These are phyloP conservation scores for Chernovozyma aurita DNA, from an alignment of 1,139 yeast genomes.

Conservation along the genomic window DNA sequence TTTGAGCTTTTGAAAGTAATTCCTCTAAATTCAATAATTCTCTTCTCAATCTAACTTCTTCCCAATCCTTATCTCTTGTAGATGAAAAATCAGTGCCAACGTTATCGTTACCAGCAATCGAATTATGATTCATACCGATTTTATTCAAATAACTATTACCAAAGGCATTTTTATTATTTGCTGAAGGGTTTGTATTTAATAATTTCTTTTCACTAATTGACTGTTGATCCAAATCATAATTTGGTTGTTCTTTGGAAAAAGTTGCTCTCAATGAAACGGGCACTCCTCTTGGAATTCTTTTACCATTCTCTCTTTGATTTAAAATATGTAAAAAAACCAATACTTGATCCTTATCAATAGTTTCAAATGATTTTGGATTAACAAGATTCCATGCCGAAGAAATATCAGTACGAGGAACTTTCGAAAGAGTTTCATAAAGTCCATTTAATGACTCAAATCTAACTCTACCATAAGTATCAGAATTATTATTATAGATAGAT, in stretches of 20 bases:
- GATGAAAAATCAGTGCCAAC: slow-evolving; percentile 73
- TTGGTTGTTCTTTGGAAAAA: slow-evolving; percentile 80
- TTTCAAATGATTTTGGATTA: slow-evolving; percentile 80
- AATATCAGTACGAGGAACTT: slow-evolving; percentile 82
- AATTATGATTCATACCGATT: slow-evolving; percentile 33
- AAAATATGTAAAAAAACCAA: slow-evolving; percentile 84
- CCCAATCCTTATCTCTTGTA: slow-evolving; percentile 80
- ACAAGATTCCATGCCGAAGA: slow-evolving; percentile 93
- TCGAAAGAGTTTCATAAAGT: slow-evolving; percentile 61
- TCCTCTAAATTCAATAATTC: slow-evolving; percentile 72
- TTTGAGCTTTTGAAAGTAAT: slow-evolving; percentile 55
- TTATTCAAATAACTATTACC: slow-evolving; percentile 38
- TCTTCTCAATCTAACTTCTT: slow-evolving; percentile 76
- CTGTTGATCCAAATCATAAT: slow-evolving; percentile 52
- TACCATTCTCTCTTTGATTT: slow-evolving; percentile 85
- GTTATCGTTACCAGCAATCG: slow-evolving; percentile 45
- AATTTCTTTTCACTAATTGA: slow-evolving; percentile 3
- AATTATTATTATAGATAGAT: slow-evolving; percentile 66
- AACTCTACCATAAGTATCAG: slow-evolving; percentile 81
- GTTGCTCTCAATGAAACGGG: slow-evolving; percentile 93
- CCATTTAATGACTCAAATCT: slow-evolving; percentile 67
- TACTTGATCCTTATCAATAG: slow-evolving; percentile 91
- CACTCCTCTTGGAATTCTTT: slow-evolving; percentile 84
- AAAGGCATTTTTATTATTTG: slow-evolving; percentile 31
- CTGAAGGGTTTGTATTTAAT: slow-evolving; percentile 5